A percentile compares a stretch with the other conserved stretches of the same genome.
Evolutionary conservation across 306 rosid species (phyloP).

Genomic region (Glycine tomentella): DNA sequence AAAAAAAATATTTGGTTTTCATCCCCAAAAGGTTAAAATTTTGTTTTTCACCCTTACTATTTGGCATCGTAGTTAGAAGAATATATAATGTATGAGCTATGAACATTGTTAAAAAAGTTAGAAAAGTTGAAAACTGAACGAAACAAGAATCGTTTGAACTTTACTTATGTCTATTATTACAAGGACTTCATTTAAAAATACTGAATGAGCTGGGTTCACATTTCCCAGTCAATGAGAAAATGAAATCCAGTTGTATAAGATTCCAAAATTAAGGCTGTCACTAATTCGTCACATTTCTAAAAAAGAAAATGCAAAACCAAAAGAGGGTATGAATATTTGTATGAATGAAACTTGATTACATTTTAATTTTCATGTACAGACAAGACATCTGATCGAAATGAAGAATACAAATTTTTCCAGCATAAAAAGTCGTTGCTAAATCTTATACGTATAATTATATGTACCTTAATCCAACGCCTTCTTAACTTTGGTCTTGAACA

Average conservation of each 20-base stretch:
- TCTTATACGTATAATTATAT: constrained; percentile 44
- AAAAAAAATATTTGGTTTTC: too few species aligned
- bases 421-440: constrained; percentile 36
- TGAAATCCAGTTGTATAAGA: constrained; percentile 13
- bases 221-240: constrained; percentile 11
- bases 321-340: background rate
- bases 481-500: constrained; percentile 84
- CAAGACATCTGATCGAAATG: constrained; percentile 10
- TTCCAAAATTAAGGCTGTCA: constrained; percentile 4
- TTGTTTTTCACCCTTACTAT: too few species aligned
- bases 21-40: too few species aligned
- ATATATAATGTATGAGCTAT: too few species aligned
- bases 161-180: background rate
- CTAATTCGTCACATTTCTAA: constrained; percentile 18
- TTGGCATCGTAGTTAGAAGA: too few species aligned
- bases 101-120: too few species aligned
- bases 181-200: constrained; percentile 1
- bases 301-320: background rate
- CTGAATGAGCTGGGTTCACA: constrained; percentile 39
- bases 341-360: constrained; percentile 39
- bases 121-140: too few species aligned
- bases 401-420: constrained; percentile 38
- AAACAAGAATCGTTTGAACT: background rate
- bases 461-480: constrained; percentile 62
- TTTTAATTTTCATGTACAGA: constrained; percentile 50